A percentile compares a stretch with the other conserved stretches of the same genome.
Conservation (phyloP, 345 rosid genomes). For the Eucalyptus globulus region DNA sequence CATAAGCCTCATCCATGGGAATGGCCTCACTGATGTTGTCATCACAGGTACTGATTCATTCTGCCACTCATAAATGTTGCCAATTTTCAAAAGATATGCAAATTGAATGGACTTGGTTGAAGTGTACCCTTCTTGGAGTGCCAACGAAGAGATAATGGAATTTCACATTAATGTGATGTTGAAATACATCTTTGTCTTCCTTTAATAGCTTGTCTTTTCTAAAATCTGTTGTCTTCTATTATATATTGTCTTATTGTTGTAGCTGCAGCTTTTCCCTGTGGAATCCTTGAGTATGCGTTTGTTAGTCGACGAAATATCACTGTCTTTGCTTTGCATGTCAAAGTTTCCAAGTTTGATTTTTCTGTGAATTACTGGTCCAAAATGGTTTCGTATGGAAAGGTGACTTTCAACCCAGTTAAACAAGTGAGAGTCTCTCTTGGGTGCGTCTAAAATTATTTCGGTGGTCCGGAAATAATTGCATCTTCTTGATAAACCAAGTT, state of each 20-base stretch:
- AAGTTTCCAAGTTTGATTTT: neutral
- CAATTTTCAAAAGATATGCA: neutral
- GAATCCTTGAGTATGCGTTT: neutral
- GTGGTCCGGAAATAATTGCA: neutral
- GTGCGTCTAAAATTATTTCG: neutral
- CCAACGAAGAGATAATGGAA: neutral
- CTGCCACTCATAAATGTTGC: neutral
- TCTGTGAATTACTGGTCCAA: neutral
- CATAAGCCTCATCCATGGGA: constrained; percentile 95
- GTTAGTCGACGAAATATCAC: neutral
- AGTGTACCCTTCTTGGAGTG: neutral
- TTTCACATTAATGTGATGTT: neutral
- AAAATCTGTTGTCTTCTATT: neutral
- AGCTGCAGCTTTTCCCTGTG: neutral
- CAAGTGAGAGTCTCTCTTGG: neutral
- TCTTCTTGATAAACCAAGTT: neutral
- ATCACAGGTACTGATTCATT: constrained; percentile 50
- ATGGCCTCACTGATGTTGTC: constrained; percentile 76
- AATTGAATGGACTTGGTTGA: neutral
- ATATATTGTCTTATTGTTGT: neutral
- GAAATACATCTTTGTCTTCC: neutral
- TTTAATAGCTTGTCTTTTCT: neutral
- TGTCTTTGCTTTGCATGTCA: neutral
- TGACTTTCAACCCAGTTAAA: neutral
- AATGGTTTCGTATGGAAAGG: neutral